Evolutionary conservation across 768 basidiomycete species (phyloP), one percentile per base, ranked within the genome.

Genomic region (Cystoderma amianthinum): DNA sequence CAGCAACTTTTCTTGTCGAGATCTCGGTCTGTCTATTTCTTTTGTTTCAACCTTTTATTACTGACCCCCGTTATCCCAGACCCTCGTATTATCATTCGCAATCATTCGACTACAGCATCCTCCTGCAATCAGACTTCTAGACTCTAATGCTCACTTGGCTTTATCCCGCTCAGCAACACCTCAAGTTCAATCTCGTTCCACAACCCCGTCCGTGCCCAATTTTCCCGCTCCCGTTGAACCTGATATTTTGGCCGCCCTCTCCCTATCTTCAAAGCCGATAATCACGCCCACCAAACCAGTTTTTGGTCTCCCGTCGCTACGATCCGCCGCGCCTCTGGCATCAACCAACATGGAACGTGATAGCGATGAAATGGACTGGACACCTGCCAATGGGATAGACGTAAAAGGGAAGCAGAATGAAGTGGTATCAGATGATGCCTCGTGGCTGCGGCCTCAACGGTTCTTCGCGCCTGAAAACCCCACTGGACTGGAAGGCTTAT

Each of bases 401-500:
- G 44, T 49, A 44, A 52, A 63, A 49, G 46, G 43, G 5, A 47
- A 53, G 28, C 52, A 60, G 21, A 47, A 46, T 4, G 7, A 15
- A 9, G 18, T 7, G 7, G n/a, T 9, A 36, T 51, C 61, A 12
- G 60, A 71, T 15, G 68, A 73, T 40, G 65, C 65, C 5, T 57
- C 63, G 18, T 80, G 73, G 77, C 51, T 89, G 38, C 74, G 78
- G 3, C 84, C 81, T 3, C 85, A 86, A 49, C 70, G 72, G 11
- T 89, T 87, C 54, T 89, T 87, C 48, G 74, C 83, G 12, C 85
- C 85, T 0, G 85, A 87, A 55, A 73, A 77, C 45, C 82, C 85
- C 1, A 89, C 85, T 1, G 85, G 85, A 11, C 67, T 89, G 5
- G 85, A 89, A 57, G 67, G 69, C 25, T 60, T 89, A 12, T 81